phyloP scores from a whole-genome alignment of 768 basidiomycete species.

The Boletus pseudopeckii region DNA sequence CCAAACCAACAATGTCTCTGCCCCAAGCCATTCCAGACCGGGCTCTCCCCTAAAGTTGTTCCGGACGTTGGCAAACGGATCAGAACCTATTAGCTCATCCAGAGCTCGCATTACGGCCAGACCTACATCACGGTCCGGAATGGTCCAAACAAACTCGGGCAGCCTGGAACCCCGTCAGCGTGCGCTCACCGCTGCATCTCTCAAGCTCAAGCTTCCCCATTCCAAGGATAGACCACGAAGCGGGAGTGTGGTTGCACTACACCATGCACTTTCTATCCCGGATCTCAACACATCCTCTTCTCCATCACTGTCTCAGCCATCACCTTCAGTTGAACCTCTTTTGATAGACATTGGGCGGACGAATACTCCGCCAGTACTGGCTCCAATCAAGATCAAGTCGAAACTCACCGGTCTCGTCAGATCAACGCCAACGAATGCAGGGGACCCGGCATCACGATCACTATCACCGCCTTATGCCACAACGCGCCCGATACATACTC shows the following conservation, averaged over 20 bases:
- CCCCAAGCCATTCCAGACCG: conserved; percentile 42
- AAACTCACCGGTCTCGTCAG: conserved; percentile 54
- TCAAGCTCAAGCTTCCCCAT: conserved; percentile 28
- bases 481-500: conserved; percentile 28
- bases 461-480: conserved; percentile 31
- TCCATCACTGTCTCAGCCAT: conserved; percentile 13
- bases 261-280: conserved; percentile 26
- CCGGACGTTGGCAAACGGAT: conserved; percentile 33
- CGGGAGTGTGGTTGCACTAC: conserved; percentile 25
- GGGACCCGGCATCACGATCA: conserved; percentile 40
- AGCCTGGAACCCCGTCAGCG: conserved; percentile 31
- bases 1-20: conserved; percentile 29
- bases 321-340: conserved; percentile 15
- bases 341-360: conserved; percentile 10
- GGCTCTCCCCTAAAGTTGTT: conserved; percentile 37
- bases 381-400: conserved; percentile 51
- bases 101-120: conserved; percentile 29
- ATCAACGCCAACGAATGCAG: conserved; percentile 13
- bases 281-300: conserved; percentile 15
- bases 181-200: conserved; percentile 22
- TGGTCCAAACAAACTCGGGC: conserved; percentile 4
- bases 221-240: conserved; percentile 33
- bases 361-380: conserved; percentile 15
- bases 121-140: conserved; percentile 27
- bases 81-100: conserved; percentile 22